Conservation (phyloP, 2,329 filamentous ascomycete genomes). For the Lasiodiplodia citricola region DNA sequence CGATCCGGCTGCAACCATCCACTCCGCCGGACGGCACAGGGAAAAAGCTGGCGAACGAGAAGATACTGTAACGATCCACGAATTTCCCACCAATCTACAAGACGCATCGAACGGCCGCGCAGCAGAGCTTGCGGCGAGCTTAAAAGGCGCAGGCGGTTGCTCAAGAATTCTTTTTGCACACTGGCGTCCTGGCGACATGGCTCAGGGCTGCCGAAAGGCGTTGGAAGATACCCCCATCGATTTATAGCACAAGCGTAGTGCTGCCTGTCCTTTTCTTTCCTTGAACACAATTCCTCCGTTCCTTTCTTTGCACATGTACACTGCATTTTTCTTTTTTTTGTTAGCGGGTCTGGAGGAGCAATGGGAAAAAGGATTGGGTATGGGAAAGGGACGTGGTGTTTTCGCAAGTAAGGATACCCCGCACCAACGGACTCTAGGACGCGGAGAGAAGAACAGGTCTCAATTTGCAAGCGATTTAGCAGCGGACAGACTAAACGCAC, state of each 20-base stretch:
- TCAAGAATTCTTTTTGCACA: constrained; percentile 12
- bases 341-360: not conserved
- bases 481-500: not conserved
- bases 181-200: constrained; percentile 4
- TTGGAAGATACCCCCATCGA: constrained; percentile 23
- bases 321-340: not conserved
- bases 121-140: constrained; percentile 20
- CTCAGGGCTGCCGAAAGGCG: constrained; percentile 13
- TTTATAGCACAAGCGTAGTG: constrained; percentile 13
- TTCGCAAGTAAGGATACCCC: constrained; percentile 3
- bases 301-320: not conserved
- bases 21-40: not conserved
- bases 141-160: constrained; percentile 11
- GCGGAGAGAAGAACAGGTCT: not conserved
- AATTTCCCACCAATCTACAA: constrained; percentile 1
- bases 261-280: constrained; percentile 13
- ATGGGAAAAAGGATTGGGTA: not conserved
- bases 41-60: not conserved
- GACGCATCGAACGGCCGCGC: constrained; percentile 12
- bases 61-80: constrained; percentile 12
- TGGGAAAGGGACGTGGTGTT: not conserved
- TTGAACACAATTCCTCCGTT: not conserved
- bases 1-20: not conserved
- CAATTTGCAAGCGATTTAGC: not conserved
- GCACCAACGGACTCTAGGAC: not conserved